phyloP scores from a whole-genome alignment of 371 early-diverging fungal genomes.

The Syncephalastrum monosporum region DNA sequence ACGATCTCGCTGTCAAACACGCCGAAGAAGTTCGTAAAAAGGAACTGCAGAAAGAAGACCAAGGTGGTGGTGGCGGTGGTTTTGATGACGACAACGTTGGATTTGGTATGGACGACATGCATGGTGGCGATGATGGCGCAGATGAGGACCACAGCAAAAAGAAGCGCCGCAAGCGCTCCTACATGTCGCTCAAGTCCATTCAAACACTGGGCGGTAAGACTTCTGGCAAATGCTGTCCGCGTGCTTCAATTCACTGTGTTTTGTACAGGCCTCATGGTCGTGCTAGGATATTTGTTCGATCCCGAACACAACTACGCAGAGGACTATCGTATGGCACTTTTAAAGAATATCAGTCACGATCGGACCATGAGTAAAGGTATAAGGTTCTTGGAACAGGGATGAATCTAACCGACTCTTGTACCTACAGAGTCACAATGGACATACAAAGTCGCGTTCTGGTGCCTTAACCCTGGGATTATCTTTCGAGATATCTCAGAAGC shows the following conservation, averaged over 20 bases:
- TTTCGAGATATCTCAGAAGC: slow-evolving; percentile 50
- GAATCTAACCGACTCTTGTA: no score
- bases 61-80: neutral
- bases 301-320: slow-evolving; percentile 23
- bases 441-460: slow-evolving; percentile 41
- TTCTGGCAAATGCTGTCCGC: no score
- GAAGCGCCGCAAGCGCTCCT: neutral
- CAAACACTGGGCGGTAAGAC: no score
- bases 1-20: no score
- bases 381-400: no score
- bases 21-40: neutral
- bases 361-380: neutral
- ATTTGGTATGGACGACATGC: neutral
- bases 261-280: slow-evolving; percentile 29
- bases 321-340: slow-evolving; percentile 48
- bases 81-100: neutral
- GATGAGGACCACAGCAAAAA: neutral
- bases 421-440: slow-evolving; percentile 9
- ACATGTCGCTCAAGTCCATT: no score
- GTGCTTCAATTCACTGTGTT: no score
- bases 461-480: slow-evolving; percentile 64
- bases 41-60: neutral
- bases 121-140: no score
- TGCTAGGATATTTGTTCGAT: slow-evolving; percentile 36
- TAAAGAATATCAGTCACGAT: slow-evolving; percentile 21